Evolutionary conservation across 2,329 filamentous ascomycete genomes (phyloP).

Genomic region (Colletotrichum sidae): DNA sequence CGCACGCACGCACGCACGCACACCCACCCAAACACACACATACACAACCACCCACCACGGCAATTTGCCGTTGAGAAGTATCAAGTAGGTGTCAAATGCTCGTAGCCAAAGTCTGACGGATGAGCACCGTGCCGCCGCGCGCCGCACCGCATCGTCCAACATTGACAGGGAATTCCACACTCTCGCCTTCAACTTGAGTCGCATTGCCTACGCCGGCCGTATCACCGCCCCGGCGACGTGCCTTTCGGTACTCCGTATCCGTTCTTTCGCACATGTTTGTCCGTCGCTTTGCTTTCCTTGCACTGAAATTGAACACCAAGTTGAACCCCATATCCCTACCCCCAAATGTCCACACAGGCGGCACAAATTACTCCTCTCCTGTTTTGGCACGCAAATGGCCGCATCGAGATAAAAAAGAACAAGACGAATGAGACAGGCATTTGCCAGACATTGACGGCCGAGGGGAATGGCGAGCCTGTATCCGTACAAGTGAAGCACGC

Average conservation of each 20-base stretch:
- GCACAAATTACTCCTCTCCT: too few species aligned
- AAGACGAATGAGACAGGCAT: constrained; percentile 6
- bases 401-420: neutral
- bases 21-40: constrained; percentile 1
- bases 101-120: constrained; percentile 12
- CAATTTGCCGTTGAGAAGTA: constrained; percentile 29
- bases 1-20: too few species aligned
- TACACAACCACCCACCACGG: constrained; percentile 17
- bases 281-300: constrained; percentile 8
- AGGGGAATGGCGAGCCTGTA: neutral
- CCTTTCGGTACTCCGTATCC: constrained; percentile 11
- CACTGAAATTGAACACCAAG: neutral
- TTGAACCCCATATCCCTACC: constrained; percentile 4
- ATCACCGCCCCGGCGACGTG: constrained; percentile 4
- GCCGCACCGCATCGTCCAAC: constrained; percentile 4
- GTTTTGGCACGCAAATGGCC: neutral
- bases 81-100: constrained; percentile 17
- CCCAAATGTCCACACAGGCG: neutral
- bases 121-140: constrained; percentile 10
- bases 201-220: neutral
- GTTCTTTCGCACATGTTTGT: constrained; percentile 15
- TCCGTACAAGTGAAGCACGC: neutral
- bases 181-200: neutral
- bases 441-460: constrained; percentile 13
- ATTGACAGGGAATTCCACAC: neutral